Base-by-base conservation (phyloP, 2,329 filamentous ascomycete genomes). In the Diaporthe longicolla region DNA sequence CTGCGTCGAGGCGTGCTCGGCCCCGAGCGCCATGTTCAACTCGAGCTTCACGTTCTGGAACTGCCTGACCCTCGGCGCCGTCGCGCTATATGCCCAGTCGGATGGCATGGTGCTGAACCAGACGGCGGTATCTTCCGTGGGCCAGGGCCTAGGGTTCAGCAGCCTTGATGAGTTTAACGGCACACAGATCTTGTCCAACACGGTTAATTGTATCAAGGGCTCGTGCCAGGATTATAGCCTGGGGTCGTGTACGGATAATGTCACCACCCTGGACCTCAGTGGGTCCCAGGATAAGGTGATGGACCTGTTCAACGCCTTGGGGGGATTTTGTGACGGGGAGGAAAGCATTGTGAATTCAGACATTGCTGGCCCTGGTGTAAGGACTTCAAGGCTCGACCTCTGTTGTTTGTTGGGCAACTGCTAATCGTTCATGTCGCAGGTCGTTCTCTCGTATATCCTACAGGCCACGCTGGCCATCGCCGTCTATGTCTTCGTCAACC, bases 211-310 rank as follows among this genome's bases (percentile, higher is more conserved):
- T n/a, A 73, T 73, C 57, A 66, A 70, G 50, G 71, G 55, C 4
- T 75, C 73, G 21, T 75, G 73, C 19, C 57, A 70, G 57, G 73
- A 75, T 26, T 73, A 73, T 10, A 73, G 70, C 43, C 73, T 75
- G 4, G 73, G 73, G 1, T 73, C 70, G 58, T 75, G 73, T 15
- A 58, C 70, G 15, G 52, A 45, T 11, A 70, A 73, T 50, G 59
- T 75, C 21, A 70, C 73, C 4, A 54, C 45, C 6, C 29, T 75
- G 29, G 70, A 63, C 17, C 59, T 72, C 54, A 63, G n/a, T 29
- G 70, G 73, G 24, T 24, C 17, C 2, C 24, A 57, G 61, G 61
- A 74, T n/a, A 52, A 72, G 69, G 63, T 72, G 21, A 15, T 32
- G 15, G 54, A 70, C n/a, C 21, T 74, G 35, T 74, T 57, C 17